phyloP scores from a whole-genome alignment of 2,329 filamentous ascomycete genomes.

The Monosporascus sp. region DNA sequence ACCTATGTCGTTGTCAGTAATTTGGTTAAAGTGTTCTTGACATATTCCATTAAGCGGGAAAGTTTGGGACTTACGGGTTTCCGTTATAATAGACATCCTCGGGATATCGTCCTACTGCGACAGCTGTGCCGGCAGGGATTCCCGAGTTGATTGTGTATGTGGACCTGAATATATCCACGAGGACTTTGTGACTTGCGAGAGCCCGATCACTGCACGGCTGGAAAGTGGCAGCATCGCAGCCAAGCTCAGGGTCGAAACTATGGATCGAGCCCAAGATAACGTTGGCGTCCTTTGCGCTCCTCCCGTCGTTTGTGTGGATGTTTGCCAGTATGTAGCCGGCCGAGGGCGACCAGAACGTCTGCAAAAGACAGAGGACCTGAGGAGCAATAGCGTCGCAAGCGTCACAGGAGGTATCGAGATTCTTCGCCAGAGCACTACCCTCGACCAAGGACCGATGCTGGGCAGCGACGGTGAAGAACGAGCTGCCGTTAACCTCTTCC shows the following conservation, averaged over 20 bases:
- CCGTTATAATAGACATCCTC: conserved; percentile 73
- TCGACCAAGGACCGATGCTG: conserved; percentile 66
- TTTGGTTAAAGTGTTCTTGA: no score
- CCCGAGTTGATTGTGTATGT: conserved; percentile 66
- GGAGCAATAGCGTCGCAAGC: conserved; percentile 62
- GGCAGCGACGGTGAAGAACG: conserved; percentile 71
- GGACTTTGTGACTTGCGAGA: conserved; percentile 70
- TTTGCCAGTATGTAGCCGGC: conserved; percentile 64
- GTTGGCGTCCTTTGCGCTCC: conserved; percentile 68
- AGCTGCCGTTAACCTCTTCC: conserved; percentile 73
- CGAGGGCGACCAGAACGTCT: conserved; percentile 64
- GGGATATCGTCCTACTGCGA: conserved; percentile 61
- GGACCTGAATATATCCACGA: conserved; percentile 69
- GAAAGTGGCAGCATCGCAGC: conserved; percentile 67
- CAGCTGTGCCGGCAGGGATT: conserved; percentile 52
- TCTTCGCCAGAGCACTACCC: conserved; percentile 60
- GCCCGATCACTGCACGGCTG: conserved; percentile 69
- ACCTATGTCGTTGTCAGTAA: conserved; percentile 29
- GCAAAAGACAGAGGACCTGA: conserved; percentile 66
- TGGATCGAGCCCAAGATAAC: conserved; percentile 62
- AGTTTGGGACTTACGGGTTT: conserved; percentile 48
- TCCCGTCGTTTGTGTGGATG: conserved; percentile 55
- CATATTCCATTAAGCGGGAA: no score
- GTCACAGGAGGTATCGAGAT: conserved; percentile 54
- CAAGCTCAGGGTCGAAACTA: conserved; percentile 61